Conservation (phyloP, 441 rosid genomes). For the Brassica hybrid region DNA sequence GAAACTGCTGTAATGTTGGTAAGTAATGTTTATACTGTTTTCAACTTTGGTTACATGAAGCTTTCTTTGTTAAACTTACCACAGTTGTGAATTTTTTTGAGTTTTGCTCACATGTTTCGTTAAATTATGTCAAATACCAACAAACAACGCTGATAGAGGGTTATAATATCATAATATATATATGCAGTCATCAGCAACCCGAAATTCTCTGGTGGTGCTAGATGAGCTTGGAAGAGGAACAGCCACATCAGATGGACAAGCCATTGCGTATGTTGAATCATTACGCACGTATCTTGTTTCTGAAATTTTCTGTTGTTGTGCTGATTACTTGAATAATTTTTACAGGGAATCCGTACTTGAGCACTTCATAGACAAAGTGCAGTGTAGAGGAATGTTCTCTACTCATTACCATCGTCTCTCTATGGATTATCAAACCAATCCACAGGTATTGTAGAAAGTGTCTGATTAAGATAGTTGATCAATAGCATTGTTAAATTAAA, state of each 20-base stretch:
- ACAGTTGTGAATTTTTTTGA: too few species aligned
- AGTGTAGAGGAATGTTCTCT: conserved; percentile 94
- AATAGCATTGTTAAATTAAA: background rate
- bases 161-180: conserved; percentile 5
- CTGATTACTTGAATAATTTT: too few species aligned
- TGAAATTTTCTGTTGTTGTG: too few species aligned
- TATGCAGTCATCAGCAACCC: conserved; percentile 81
- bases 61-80: too few species aligned
- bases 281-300: conserved; percentile 7
- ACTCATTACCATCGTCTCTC: conserved; percentile 96
- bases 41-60: background rate
- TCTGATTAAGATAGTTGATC: conserved; percentile 10
- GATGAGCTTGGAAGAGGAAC: conserved; percentile 99
- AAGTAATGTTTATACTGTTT: conserved; percentile 14
- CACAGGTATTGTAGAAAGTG: conserved; percentile 54
- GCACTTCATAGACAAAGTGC: conserved; percentile 80
- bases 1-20: conserved; percentile 98
- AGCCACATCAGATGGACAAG: conserved; percentile 99
- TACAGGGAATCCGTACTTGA: conserved; percentile 92
- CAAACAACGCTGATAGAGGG: too few species aligned
- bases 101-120: too few species aligned
- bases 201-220: conserved; percentile 84
- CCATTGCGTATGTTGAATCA: conserved; percentile 77
- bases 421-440: conserved; percentile 68
- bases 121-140: too few species aligned